These are phyloP conservation scores for Ceratobasidium sp. DNA, from an alignment of 1,284 basidiomycete genomes.

Conservation along the genomic window DNA sequence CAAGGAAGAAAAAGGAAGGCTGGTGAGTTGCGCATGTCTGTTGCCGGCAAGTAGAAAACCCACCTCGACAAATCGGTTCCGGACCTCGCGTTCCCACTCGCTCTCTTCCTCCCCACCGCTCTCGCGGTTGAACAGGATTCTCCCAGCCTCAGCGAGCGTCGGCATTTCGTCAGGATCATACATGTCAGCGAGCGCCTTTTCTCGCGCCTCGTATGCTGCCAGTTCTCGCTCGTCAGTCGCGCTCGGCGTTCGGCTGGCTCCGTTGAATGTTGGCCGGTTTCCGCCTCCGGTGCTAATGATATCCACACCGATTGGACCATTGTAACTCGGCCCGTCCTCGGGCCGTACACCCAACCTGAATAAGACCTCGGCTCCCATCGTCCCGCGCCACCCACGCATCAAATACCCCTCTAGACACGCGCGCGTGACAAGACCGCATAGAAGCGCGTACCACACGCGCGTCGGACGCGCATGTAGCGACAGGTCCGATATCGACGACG, in stretches of 20 bases:
- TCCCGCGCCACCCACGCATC: constrained; percentile 75
- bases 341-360: constrained; percentile 71
- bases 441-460: constrained; percentile 77
- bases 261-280: not conserved
- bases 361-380: constrained; percentile 71
- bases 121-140: constrained; percentile 61
- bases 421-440: constrained; percentile 74
- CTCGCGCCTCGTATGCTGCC: constrained; percentile 27
- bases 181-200: constrained; percentile 50
- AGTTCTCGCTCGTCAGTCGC: constrained; percentile 38
- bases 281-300: not conserved
- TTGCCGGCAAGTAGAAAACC: constrained; percentile 47
- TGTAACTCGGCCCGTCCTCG: not conserved
- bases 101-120: constrained; percentile 57
- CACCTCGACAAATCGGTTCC: constrained; percentile 68
- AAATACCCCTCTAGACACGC: constrained; percentile 83
- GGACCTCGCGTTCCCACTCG: constrained; percentile 72
- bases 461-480: constrained; percentile 61
- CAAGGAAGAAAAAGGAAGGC: constrained; percentile 7
- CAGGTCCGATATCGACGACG: constrained; percentile 34
- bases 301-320: constrained; percentile 4
- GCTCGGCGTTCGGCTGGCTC: not conserved
- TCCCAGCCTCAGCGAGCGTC: constrained; percentile 65
- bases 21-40: constrained; percentile 1
- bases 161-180: constrained; percentile 81